Percentiles rank a stretch among this genome's conserved stretches.
Conservation (phyloP, 805 yeast species). For the Cyberlindnera suaveolens region DNA sequence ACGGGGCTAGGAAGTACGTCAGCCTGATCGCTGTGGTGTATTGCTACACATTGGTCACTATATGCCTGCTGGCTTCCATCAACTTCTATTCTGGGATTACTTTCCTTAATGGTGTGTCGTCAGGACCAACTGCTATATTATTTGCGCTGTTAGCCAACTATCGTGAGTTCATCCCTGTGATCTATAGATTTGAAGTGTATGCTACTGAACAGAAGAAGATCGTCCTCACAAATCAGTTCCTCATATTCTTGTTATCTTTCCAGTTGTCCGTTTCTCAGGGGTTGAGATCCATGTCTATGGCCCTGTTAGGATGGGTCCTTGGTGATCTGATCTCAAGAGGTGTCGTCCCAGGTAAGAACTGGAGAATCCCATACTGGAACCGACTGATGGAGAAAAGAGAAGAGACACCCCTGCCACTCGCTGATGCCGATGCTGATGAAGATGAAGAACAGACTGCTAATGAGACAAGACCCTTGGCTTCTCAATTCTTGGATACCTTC, state of each 20-base stretch:
- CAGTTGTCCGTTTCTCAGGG: slow-evolving; percentile 29
- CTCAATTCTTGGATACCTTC: slow-evolving; percentile 42
- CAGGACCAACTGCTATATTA: slow-evolving; percentile 30
- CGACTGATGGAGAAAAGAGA: background rate
- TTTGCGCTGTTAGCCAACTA: slow-evolving; percentile 31
- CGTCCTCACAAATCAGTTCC: slow-evolving; percentile 27
- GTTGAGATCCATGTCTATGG: slow-evolving; percentile 22
- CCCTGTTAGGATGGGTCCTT: slow-evolving; percentile 29
- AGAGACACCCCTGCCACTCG: slow-evolving; percentile 4
- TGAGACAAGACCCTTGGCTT: slow-evolving; percentile 37
- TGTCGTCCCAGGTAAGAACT: slow-evolving; percentile 31
- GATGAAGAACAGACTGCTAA: slow-evolving; percentile 19
- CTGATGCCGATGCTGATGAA: slow-evolving; percentile 6
- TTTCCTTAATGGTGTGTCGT: slow-evolving; percentile 11
- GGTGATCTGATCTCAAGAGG: slow-evolving; percentile 31
- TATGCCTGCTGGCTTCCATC: slow-evolving; percentile 7
- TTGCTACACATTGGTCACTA: slow-evolving; percentile 11
- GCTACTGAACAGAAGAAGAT: slow-evolving; percentile 9
- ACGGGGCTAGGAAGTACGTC: slow-evolving; percentile 31
- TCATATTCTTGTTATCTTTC: slow-evolving; percentile 26
- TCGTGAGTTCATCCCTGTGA: slow-evolving; percentile 32
- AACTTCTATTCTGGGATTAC: slow-evolving; percentile 16
- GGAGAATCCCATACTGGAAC: slow-evolving; percentile 31
- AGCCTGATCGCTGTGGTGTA: slow-evolving; percentile 15
- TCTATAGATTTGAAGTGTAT: slow-evolving; percentile 30